phyloP scores from a whole-genome alignment of 116 monocot genomes.

The Dioscorea cayenensis region DNA sequence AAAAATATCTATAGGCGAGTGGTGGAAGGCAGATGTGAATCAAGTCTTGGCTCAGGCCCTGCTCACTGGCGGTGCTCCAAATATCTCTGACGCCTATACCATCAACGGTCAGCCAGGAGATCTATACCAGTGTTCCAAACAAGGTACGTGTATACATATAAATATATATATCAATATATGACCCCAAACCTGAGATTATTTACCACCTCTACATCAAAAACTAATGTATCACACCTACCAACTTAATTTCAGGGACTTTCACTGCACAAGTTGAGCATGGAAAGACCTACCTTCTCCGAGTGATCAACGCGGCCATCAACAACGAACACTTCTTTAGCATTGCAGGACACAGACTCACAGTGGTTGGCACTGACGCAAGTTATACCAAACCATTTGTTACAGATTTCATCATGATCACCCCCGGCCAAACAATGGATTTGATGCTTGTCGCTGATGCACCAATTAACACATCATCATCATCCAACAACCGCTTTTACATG shows the following conservation, averaged over 20 bases:
- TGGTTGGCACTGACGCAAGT: conserved; percentile 30
- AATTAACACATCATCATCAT: background rate
- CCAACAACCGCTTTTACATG: conserved; percentile 25
- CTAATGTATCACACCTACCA: too few species aligned
- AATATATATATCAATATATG: too few species aligned
- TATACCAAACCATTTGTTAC: conserved; percentile 16
- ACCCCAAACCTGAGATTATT: too few species aligned
- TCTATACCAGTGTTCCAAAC: conserved; percentile 4
- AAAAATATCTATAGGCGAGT: background rate
- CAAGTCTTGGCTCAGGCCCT: conserved; percentile 5
- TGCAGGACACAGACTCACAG: conserved; percentile 15
- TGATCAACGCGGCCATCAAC: conserved; percentile 31
- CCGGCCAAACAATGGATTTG: conserved; percentile 31
- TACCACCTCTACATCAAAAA: too few species aligned
- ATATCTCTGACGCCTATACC: conserved; percentile 10
- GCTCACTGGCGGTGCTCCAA: conserved; percentile 6
- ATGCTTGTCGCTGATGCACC: conserved; percentile 20
- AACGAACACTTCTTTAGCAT: conserved; percentile 22
- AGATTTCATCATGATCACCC: conserved; percentile 22
- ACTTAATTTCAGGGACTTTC: conserved; percentile 7
- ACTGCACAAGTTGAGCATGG: conserved; percentile 18
- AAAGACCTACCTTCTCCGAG: conserved; percentile 28
- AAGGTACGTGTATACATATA: background rate
- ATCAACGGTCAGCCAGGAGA: conserved; percentile 11
- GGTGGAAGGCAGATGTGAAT: conserved; percentile 4